Percentiles rank a stretch among this genome's conserved stretches.
Evolutionary conservation across 441 rosid species (phyloP).

Genomic region (Adansonia madagascariensis): DNA sequence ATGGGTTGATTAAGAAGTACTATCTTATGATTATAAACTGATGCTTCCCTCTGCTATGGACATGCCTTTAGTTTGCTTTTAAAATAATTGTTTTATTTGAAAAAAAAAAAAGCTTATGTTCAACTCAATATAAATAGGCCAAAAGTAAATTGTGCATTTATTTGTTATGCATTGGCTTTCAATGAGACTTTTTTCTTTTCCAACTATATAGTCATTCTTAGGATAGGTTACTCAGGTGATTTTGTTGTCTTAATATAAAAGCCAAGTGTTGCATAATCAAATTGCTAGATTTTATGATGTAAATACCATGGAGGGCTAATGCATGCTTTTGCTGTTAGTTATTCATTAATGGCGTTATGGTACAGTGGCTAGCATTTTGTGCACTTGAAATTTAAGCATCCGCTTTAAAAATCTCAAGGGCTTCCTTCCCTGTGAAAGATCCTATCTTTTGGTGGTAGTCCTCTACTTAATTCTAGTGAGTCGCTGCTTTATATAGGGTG

Average conservation of each 20-base stretch:
- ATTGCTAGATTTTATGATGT: not conserved
- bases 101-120: not conserved
- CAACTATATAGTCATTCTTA: not conserved
- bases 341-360: not conserved
- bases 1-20: not conserved
- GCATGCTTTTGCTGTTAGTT: not conserved
- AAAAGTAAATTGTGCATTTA: not conserved
- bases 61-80: not conserved
- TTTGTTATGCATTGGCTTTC: not conserved
- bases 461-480: not conserved
- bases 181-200: not conserved
- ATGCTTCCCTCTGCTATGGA: not conserved
- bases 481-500: not conserved
- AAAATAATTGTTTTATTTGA: not conserved
- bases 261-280: not conserved
- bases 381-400: not conserved
- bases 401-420: not conserved
- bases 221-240: not conserved
- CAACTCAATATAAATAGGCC: not conserved
- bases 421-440: not conserved
- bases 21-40: conserved; percentile 2
- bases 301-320: not conserved
- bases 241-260: not conserved
- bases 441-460: not conserved
- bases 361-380: not conserved